A percentile compares a stretch with the other conserved stretches of the same genome.
These are phyloP conservation scores for Phytophthora hybrid DNA, from an alignment of 352 stramenopile genomes.

Conservation along the genomic window DNA sequence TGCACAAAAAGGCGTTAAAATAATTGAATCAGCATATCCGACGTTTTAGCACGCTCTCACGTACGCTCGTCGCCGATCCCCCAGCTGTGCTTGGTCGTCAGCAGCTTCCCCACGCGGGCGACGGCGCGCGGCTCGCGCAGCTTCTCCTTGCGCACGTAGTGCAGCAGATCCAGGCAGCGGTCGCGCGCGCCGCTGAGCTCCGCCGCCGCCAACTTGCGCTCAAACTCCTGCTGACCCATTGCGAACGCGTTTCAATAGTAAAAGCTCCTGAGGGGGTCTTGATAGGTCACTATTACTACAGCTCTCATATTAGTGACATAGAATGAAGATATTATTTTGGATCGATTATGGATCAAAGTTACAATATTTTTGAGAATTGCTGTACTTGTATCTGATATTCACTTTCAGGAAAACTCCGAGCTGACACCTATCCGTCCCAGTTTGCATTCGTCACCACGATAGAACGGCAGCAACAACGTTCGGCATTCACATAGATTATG, in stretches of 20 bases:
- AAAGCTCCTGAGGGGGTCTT: neutral
- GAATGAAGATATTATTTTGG: no score
- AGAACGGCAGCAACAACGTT: neutral
- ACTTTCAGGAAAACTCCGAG: no score
- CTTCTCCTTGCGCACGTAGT: conserved; percentile 70
- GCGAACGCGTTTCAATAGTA: conserved; percentile 1
- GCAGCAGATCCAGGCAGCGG: conserved; percentile 55
- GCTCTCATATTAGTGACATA: no score
- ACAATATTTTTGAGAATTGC: no score
- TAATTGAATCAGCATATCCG: neutral
- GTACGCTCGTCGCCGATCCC: conserved; percentile 61
- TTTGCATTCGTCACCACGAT: conserved; percentile 78
- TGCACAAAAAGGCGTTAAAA: conserved; percentile 23
- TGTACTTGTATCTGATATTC: no score
- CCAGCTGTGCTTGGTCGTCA: conserved; percentile 65
- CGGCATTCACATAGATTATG: neutral
- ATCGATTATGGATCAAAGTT: no score
- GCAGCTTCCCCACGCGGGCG: conserved; percentile 46
- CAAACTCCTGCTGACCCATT: conserved; percentile 53
- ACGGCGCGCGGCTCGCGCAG: conserved; percentile 52
- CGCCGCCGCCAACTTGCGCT: conserved; percentile 53
- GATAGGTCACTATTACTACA: no score
- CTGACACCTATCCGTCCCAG: conserved; percentile 83
- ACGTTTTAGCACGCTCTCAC: conserved; percentile 14
- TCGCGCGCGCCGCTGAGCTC: conserved; percentile 42